A percentile compares a stretch with the other conserved stretches of the same genome.
Conservation (phyloP, 2,329 filamentous ascomycete species). For the Fusarium palustre region DNA sequence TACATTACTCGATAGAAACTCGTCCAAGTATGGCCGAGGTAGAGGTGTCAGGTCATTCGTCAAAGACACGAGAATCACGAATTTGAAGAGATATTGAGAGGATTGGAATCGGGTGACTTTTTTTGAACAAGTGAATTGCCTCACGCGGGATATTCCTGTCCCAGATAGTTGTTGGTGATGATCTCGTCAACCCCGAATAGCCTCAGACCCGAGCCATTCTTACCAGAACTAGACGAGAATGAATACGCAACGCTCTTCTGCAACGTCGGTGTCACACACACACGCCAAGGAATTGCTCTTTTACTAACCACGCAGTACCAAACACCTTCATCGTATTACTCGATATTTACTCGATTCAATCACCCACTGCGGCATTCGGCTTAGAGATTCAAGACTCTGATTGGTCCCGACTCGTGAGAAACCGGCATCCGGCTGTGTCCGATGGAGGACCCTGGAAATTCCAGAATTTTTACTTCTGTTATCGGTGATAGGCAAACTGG, state of each 20-base stretch:
- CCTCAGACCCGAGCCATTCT: slow-evolving; percentile 2
- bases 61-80: slow-evolving; percentile 11
- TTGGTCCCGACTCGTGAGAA: slow-evolving; percentile 32
- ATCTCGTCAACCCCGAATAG: slow-evolving; percentile 11
- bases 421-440: slow-evolving; percentile 44
- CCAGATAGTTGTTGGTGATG: background rate
- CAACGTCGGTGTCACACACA: background rate
- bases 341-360: slow-evolving; percentile 62
- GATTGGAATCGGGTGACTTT: slow-evolving; percentile 9
- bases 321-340: slow-evolving; percentile 50
- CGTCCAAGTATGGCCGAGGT: background rate
- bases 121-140: background rate
- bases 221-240: background rate
- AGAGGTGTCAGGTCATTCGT: slow-evolving; percentile 16
- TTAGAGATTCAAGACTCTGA: slow-evolving; percentile 28
- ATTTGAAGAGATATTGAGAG: background rate
- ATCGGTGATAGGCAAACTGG: slow-evolving; percentile 8
- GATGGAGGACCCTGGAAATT: slow-evolving; percentile 38
- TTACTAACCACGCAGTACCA: background rate
- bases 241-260: background rate
- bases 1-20: slow-evolving; percentile 39
- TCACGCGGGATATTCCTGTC: slow-evolving; percentile 3
- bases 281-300: background rate
- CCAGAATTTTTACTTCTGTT: background rate
- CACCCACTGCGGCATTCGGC: slow-evolving; percentile 42